Base-by-base conservation (phyloP, 345 rosid genomes). In the Syzygium grande region DNA sequence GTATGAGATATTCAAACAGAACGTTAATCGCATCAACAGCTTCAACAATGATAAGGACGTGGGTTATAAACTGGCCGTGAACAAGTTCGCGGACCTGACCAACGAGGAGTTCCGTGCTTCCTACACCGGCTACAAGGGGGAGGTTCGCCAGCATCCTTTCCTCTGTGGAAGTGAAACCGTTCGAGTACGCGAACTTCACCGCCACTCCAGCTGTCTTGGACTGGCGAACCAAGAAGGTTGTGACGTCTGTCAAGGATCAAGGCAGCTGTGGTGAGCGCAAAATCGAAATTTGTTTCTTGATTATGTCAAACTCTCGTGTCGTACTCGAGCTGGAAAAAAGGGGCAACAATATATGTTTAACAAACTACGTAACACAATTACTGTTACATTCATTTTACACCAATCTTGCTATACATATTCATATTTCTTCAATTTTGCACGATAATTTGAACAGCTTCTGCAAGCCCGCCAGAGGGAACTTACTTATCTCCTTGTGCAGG, bases 171-270 rank as follows among this genome's bases (percentile, higher is more conserved):
- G 14, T 8, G 43, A 6, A 73, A 38, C 49, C 78, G 30, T 84
- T 87, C 38, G 65, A 30, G 38, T 83, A 90, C 86, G 84, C 21
- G 58, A 89, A 91, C 86, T n/a, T 68, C 13, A 89, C 89, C 11
- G 88, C 85, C 19, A 89, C 84, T 13, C 91, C 92, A 15, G 9
- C 90, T 11, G 13, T 84, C 51, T 52, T 91, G 90, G 94, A 93
- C 58, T 93, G 95, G 93, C 89, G 93, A 84, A 83, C 51, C 54
- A 78, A 56, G 22, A 93, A 89, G 2, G 94, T 89, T 10, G 95
- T 92, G 4, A 91, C 93, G 17, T 87, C 91, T 29, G 90, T 93
- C 84, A 93, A 93, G 87, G 90, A 92, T 88, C 95, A 92, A 89
- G 91, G 92, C 86, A 6, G 11, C 2, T 91, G 95, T 52, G 93